Base-by-base conservation (phyloP, 257 asterid species). In the Solanum bukasovii region DNA sequence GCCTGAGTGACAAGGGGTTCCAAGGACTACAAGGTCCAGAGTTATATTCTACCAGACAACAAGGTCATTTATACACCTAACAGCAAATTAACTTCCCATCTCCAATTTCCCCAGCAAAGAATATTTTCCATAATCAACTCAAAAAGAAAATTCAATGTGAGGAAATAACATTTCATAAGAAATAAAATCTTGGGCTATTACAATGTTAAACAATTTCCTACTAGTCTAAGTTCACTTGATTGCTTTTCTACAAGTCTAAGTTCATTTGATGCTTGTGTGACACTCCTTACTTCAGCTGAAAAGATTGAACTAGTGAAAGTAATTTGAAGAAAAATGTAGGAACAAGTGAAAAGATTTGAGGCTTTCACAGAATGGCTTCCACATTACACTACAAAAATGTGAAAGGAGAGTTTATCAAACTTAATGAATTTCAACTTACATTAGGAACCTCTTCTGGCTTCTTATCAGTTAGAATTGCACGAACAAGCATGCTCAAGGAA, bases 361-460 rank as follows among this genome's bases (percentile, higher is more conserved):
- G 70, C 70, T 31, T 29, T 25, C 7, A 44, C 21, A 20, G 86
- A 49, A 82, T 82, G 33, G 70, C 85, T 18, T 29, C 70, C 27
- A 56, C 71, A 31, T 27, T 29, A 18, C 13, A 20, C 12, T 31
- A 82, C 70, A 49, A 49, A 81, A 49, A 29, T 20, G 44, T 18
- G 31, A 49, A 49, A 49, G 70, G 44, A 31, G 34, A 82, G 44
- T 31, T 81, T 20, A 52, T 52, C 71, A 82, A 31, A 3, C 71
- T 82, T 31, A 33, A 82, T 82, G 71, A 31, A 49, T 82, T 81
- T 82, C 71, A 33, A 52, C 88, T 74, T 87, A 87, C 88, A 52
- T 74, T 87, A 23, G 88, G 88, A 93, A 96, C 95, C 89, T 96
- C 99, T 86, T 95, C 98, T 6, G 99, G 98, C 93, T 93, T 96